A percentile compares a stretch with the other conserved stretches of the same genome.
Evolutionary conservation across 139 green algal species (phyloP).

Genomic region (Chlorella sp.): DNA sequence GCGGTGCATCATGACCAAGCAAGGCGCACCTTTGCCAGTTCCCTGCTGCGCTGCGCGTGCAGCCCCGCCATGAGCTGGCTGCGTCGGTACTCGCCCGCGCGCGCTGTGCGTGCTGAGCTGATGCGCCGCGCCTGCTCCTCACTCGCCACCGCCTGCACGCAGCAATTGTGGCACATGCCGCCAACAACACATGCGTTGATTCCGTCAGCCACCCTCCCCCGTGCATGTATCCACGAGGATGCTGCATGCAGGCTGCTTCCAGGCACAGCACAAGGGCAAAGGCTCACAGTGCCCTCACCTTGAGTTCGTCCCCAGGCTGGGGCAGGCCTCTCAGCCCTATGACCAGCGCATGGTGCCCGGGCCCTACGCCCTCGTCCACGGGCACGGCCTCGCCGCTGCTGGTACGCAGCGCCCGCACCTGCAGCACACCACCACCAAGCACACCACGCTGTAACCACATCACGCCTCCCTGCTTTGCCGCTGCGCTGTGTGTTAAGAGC

Average conservation of each 20-base stretch:
- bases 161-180: too few relatives aligned
- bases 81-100: constrained; percentile 32
- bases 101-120: constrained; percentile 12
- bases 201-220: too few relatives aligned
- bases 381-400: constrained; percentile 17
- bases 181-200: too few relatives aligned
- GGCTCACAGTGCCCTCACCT: constrained; percentile 25
- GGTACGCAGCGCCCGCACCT: constrained; percentile 38
- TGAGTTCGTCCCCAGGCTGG: constrained; percentile 73
- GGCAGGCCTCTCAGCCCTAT: constrained; percentile 70
- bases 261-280: too few relatives aligned
- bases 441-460: too few relatives aligned
- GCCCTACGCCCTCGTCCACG: constrained; percentile 22
- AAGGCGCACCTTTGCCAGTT: constrained; percentile 13
- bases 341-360: constrained; percentile 59
- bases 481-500: too few relatives aligned
- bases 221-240: too few relatives aligned
- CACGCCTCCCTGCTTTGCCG: too few relatives aligned
- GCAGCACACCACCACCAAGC: not conserved
- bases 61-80: constrained; percentile 27
- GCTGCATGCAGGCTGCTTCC: too few relatives aligned
- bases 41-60: constrained; percentile 16
- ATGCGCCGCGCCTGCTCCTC: constrained; percentile 21
- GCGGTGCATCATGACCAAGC: too few relatives aligned
- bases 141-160: constrained; percentile 10